phyloP scores from a whole-genome alignment of 768 basidiomycete genomes.

The Boletus tylopilopsis region DNA sequence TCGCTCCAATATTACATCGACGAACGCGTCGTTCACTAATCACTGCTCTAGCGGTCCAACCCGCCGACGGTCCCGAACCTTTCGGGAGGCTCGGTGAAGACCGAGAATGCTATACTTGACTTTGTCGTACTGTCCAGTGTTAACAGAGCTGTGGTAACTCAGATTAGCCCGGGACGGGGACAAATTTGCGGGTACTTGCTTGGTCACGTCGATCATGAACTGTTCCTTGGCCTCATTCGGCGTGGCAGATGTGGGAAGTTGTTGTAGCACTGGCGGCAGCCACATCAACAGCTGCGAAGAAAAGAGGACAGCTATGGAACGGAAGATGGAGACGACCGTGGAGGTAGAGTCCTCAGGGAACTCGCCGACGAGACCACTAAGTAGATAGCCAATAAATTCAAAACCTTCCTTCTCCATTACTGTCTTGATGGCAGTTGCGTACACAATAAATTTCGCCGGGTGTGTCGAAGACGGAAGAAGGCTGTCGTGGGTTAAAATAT shows the following conservation, averaged over 20 bases:
- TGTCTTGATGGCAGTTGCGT: conserved; percentile 56
- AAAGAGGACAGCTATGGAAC: conserved; percentile 65
- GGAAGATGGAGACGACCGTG: conserved; percentile 72
- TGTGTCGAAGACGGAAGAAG: conserved; percentile 46
- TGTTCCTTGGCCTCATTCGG: conserved; percentile 63
- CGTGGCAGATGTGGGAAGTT: conserved; percentile 56
- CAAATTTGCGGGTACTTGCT: conserved; percentile 44
- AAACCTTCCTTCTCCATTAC: conserved; percentile 70
- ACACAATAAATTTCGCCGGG: conserved; percentile 59
- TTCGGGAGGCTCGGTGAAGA: conserved; percentile 71
- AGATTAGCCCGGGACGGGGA: not conserved
- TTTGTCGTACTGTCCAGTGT: conserved; percentile 65
- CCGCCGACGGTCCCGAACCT: conserved; percentile 62
- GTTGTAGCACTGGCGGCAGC: conserved; percentile 68
- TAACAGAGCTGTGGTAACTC: conserved; percentile 50
- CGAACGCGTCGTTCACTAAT: not conserved
- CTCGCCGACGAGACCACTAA: conserved; percentile 78
- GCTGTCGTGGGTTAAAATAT: conserved; percentile 71
- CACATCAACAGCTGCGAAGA: conserved; percentile 64
- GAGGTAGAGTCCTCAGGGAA: conserved; percentile 85
- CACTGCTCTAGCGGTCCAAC: conserved; percentile 29
- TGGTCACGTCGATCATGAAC: conserved; percentile 72
- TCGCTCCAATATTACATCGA: conserved; percentile 6
- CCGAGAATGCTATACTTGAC: conserved; percentile 74
- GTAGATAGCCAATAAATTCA: conserved; percentile 61